Evolutionary conservation across 2,329 filamentous ascomycete genomes (phyloP).

Genomic region (Tolypocladium cylindrosporum): DNA sequence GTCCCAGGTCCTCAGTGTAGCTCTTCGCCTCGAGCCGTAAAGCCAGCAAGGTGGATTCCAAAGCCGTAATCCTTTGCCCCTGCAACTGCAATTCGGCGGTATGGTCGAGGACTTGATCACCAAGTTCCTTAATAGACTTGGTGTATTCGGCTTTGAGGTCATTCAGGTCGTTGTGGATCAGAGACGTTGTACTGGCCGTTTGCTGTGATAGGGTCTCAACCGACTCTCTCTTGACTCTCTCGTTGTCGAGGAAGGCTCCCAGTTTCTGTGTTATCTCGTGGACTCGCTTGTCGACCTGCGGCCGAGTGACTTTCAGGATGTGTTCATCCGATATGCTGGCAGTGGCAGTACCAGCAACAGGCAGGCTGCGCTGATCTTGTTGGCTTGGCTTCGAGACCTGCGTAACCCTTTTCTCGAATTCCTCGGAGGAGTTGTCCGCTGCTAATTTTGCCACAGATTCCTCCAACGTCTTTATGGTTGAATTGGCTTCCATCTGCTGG

Average conservation of each 20-base stretch:
- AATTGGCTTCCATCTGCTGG: background rate
- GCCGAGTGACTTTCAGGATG: constrained; percentile 1
- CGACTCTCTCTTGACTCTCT: constrained; percentile 5
- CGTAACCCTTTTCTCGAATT: background rate
- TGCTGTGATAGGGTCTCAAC: constrained; percentile 1
- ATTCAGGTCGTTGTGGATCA: constrained; percentile 1
- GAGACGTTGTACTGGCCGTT: constrained; percentile 2
- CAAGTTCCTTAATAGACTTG: background rate
- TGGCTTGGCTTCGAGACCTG: background rate
- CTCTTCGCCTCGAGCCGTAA: constrained; percentile 1
- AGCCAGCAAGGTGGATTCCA: background rate
- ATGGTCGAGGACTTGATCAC: background rate
- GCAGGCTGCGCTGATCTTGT: background rate
- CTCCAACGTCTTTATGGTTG: constrained; percentile 1
- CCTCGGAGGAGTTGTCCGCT: background rate
- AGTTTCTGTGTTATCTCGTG: constrained; percentile 3
- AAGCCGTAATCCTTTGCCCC: background rate
- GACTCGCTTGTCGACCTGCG: background rate
- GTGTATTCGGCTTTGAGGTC: background rate
- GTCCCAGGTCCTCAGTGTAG: constrained; percentile 18
- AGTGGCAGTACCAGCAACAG: background rate
- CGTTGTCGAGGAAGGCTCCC: constrained; percentile 11
- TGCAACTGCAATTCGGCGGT: background rate
- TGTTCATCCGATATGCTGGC: constrained; percentile 1
- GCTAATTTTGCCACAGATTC: background rate